phyloP scores from a whole-genome alignment of 306 rosid species.

The Sophora flavescens region DNA sequence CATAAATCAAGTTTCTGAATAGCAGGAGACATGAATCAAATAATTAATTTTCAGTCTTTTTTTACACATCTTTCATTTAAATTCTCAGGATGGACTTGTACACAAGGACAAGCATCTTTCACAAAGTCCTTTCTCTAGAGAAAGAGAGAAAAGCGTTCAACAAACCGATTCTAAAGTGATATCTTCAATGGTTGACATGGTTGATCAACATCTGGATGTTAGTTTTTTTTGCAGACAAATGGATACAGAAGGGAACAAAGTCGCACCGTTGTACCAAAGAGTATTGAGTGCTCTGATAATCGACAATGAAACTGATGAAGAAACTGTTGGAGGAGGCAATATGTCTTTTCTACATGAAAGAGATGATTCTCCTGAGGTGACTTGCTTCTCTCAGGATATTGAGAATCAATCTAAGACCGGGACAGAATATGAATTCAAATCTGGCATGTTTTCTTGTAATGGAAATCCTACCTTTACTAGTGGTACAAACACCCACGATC shows the following conservation, averaged over 20 bases:
- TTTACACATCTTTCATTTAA: slow-evolving; percentile 31
- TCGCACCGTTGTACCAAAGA: slow-evolving; percentile 75
- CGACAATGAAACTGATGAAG: slow-evolving; percentile 72
- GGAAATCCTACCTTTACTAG: slow-evolving; percentile 52
- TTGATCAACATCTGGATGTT: slow-evolving; percentile 48
- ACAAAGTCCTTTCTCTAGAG: slow-evolving; percentile 54
- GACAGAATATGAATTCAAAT: slow-evolving; percentile 44
- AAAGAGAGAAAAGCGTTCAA: slow-evolving; percentile 48
- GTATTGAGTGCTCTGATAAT: slow-evolving; percentile 79
- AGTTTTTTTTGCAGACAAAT: slow-evolving; percentile 50
- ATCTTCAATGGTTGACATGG: slow-evolving; percentile 46
- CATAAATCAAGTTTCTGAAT: slow-evolving; percentile 1
- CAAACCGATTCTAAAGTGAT: slow-evolving; percentile 49
- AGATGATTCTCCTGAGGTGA: slow-evolving; percentile 50
- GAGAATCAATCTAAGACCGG: slow-evolving; percentile 48
- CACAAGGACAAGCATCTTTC: slow-evolving; percentile 50
- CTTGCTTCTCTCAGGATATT: slow-evolving; percentile 47
- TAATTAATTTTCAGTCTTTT: slow-evolving; percentile 2
- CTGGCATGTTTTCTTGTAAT: slow-evolving; percentile 61
- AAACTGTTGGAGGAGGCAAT: slow-evolving; percentile 52
- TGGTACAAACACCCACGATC: slow-evolving; percentile 48
- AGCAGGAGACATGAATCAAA: slow-evolving; percentile 13
- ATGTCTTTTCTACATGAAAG: slow-evolving; percentile 49
- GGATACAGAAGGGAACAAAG: slow-evolving; percentile 54
- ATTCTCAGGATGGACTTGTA: slow-evolving; percentile 59